Base-by-base conservation (phyloP, 805 yeast species). In the Ogataea neopini region DNA sequence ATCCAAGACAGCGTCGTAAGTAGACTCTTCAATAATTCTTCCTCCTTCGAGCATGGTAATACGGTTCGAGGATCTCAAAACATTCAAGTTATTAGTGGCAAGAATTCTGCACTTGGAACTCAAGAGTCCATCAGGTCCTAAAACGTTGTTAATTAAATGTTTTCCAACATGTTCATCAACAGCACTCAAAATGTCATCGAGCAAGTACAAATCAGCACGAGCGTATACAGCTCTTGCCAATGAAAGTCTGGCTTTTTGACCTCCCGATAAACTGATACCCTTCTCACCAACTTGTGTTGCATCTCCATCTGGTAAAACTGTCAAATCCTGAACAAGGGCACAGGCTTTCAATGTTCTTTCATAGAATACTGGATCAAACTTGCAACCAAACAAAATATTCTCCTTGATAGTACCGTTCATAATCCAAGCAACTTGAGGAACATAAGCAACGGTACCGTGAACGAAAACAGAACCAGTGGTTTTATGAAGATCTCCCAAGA, bases 161-260 rank as follows among this genome's bases (percentile, higher is more conserved):
- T 80, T 80, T 22, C 96, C 90, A 53, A 91, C 98, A 62, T 91
- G 97, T 63, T 89, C 97, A 66, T 91, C 98, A 35, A 91, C 98
- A 32, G 98, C 98, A 66, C 92, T 84, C 49, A 91, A 77, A 11
- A 94, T 91, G 66, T 91, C 98, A 64, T 91, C 98, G 54, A 91
- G 71, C 38, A 91, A 69, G 64, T 88, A 88, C 34, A 91, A 80
- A 58, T 91, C 97, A 8, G 96, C 94, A 54, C 97, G 76, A 3
- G 96, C 81, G 62, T 91, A 91, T 6, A 91, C 96, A 13, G 98
- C 96, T 64, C 98, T 80, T 0, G 97, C 97, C 43, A 91, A 76
- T 1, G 95, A 83, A 32, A 91, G 75, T 67, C 98, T 83, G 0
- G 97, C 97, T 72, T 91, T 91, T 68, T 91, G 97, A 43, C 98